phyloP scores from a whole-genome alignment of 192 early-diverging fungal species.

The Coemansia sp. region DNA sequence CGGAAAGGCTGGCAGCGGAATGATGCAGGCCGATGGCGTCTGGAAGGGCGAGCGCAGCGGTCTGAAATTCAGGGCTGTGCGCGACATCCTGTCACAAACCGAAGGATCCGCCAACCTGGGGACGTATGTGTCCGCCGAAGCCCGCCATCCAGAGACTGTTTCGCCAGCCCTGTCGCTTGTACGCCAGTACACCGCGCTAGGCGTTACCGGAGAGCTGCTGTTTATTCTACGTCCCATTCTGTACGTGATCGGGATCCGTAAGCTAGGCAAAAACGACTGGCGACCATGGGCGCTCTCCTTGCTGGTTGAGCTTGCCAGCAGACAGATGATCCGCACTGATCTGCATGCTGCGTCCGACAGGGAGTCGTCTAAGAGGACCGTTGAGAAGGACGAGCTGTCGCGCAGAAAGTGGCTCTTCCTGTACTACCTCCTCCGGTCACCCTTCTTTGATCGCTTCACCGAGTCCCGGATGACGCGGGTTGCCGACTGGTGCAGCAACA shows the following conservation, averaged over 20 bases:
- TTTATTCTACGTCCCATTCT: constrained; percentile 84
- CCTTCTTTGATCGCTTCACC: constrained; percentile 80
- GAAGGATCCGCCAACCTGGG: constrained; percentile 39
- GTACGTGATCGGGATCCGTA: constrained; percentile 79
- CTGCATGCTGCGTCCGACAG: constrained; percentile 19
- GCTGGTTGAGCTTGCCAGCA: constrained; percentile 64
- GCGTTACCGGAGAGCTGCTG: constrained; percentile 70
- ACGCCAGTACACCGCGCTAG: constrained; percentile 53
- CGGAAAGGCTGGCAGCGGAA: not conserved
- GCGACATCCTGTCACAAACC: constrained; percentile 36
- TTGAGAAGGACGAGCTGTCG: constrained; percentile 80
- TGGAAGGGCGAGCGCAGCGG: constrained; percentile 62
- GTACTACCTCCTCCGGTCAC: constrained; percentile 83
- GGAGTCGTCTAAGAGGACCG: constrained; percentile 45
- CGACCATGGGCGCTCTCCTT: constrained; percentile 85
- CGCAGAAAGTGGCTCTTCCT: constrained; percentile 71
- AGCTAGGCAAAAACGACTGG: constrained; percentile 74
- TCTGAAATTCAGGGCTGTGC: constrained; percentile 48
- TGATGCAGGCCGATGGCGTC: constrained; percentile 2
- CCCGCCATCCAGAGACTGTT: constrained; percentile 61
- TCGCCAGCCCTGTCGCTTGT: constrained; percentile 73
- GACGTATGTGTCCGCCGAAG: constrained; percentile 27
- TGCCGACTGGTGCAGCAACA: constrained; percentile 66
- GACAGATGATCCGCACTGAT: constrained; percentile 50
- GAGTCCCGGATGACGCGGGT: constrained; percentile 65